Evolutionary conservation across 352 stramenopile genomes (phyloP).

Genomic region (Globisporangium paddicum): DNA sequence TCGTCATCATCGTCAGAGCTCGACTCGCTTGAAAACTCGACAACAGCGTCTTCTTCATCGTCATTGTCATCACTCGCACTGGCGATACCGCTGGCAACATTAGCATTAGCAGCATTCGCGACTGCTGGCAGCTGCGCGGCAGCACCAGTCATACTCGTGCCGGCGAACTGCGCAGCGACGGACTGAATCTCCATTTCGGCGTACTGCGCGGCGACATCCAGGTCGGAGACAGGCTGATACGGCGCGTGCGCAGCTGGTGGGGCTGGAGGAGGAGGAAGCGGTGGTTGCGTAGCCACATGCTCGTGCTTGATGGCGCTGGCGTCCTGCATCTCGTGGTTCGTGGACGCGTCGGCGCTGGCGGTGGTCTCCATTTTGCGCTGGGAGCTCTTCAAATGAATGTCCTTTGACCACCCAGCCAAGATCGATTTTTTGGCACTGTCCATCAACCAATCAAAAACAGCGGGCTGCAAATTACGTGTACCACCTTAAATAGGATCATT

Average conservation of each 20-base stretch:
- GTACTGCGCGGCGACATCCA: slow-evolving; percentile 50
- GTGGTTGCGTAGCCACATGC: neutral
- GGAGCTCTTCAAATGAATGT: slow-evolving; percentile 10
- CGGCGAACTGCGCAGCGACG: slow-evolving; percentile 37
- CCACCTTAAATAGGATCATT: neutral
- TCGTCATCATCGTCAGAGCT: slow-evolving; percentile 22
- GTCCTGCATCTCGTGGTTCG: slow-evolving; percentile 8
- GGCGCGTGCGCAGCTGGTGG: neutral
- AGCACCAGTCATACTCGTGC: slow-evolving; percentile 14
- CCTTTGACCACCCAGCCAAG: slow-evolving; percentile 6
- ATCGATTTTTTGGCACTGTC: neutral
- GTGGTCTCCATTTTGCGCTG: neutral
- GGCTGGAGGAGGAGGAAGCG: neutral
- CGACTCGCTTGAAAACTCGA: slow-evolving; percentile 10
- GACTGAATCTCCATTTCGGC: slow-evolving; percentile 46
- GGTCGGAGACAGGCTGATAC: slow-evolving; percentile 27
- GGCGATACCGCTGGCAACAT: neutral
- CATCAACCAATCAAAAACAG: slow-evolving; percentile 28
- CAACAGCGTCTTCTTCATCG: slow-evolving; percentile 10
- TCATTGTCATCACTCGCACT: slow-evolving; percentile 1
- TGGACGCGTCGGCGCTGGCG: neutral
- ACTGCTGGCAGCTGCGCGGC: slow-evolving; percentile 2
- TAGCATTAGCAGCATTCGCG: slow-evolving; percentile 3
- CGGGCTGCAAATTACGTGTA: neutral
- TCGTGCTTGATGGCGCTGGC: neutral